Conservation (phyloP, 305 asterid genomes). For the Solanum aculeatissimum region DNA sequence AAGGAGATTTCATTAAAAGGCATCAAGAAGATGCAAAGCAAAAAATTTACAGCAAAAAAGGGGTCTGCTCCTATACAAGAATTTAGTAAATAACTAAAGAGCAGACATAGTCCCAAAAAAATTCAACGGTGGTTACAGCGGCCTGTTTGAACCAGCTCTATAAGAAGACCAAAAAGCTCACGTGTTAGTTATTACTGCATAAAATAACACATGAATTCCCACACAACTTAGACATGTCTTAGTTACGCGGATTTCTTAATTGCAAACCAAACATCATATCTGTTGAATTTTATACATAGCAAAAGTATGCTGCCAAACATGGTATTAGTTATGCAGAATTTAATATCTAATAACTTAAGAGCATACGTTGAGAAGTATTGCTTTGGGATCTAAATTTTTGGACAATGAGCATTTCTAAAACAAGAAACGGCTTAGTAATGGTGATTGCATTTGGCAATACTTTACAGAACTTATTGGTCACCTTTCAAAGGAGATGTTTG, state of each 20-base stretch:
- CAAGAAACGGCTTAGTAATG: neutral
- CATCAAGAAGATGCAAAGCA: no score
- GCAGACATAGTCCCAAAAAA: no score
- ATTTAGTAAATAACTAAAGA: no score
- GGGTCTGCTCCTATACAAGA: no score
- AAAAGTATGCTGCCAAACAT: neutral
- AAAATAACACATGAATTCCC: neutral
- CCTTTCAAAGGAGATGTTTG: neutral
- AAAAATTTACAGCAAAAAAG: no score
- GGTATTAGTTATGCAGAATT: neutral
- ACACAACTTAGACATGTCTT: neutral
- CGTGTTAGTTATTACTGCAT: neutral
- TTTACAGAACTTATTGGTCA: neutral
- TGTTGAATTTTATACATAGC: neutral
- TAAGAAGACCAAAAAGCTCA: neutral
- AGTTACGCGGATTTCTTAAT: neutral
- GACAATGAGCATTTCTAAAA: neutral
- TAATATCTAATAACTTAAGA: neutral
- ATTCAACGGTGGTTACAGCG: no score
- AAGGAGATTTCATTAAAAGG: no score
- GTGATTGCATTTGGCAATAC: neutral
- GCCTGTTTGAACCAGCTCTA: no score
- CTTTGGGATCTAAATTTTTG: neutral
- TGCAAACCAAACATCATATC: neutral
- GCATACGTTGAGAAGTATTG: neutral